Evolutionary conservation across 148 eudicot genomes (phyloP).

Genomic region (Vaccinium macrocarpon): DNA sequence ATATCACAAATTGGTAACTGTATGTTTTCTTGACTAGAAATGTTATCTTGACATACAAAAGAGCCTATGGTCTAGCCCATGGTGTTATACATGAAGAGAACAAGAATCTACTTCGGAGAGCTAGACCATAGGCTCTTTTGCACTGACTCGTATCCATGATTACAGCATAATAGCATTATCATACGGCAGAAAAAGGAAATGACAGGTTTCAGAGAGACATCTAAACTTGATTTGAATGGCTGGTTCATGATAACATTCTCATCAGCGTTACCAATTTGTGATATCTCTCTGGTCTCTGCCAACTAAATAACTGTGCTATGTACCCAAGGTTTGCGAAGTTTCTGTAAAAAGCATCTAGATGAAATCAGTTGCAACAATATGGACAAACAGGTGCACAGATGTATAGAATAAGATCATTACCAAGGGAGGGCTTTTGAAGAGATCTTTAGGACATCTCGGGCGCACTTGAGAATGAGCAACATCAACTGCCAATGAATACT

Average conservation of each 20-base stretch:
- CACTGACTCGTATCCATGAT: neutral
- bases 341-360: neutral
- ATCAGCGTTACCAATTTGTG: neutral
- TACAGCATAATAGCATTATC: neutral
- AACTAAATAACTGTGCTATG: constrained; percentile 2
- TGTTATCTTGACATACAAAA: too few relatives aligned
- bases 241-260: neutral
- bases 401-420: constrained; percentile 28
- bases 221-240: neutral
- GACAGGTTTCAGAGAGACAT: neutral
- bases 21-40: too few relatives aligned
- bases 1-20: too few relatives aligned
- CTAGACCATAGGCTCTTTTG: neutral
- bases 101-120: neutral
- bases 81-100: neutral
- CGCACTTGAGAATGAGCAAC: constrained; percentile 71
- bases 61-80: too few relatives aligned
- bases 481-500: constrained; percentile 83
- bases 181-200: neutral
- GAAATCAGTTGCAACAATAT: neutral
- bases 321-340: neutral
- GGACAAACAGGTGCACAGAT: neutral
- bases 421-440: constrained; percentile 77
- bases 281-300: neutral
- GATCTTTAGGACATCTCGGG: constrained; percentile 84